Base-by-base conservation (phyloP, 2,329 filamentous ascomycete species). In the Xylariaceae sp. region DNA sequence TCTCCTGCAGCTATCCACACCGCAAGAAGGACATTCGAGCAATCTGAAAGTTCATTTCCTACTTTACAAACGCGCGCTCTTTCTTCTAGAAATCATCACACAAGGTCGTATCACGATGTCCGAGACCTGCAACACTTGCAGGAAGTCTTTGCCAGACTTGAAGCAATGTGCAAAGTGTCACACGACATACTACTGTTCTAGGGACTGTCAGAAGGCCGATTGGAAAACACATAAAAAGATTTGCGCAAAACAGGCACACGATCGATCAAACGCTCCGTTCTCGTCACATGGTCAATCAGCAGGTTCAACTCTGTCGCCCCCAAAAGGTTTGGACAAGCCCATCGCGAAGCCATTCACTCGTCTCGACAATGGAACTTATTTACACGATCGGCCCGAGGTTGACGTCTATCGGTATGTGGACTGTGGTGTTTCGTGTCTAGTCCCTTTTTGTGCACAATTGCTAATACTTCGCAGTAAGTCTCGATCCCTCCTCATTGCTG, bases 221-320 rank as follows among this genome's bases (percentile, higher is more conserved):
- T 59, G 57, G 57, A 55, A 58, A 31, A 17, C 32, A 11, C 57
- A 59, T 44, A 56, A 55, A 46, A 57, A 58, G 41, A 42, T 44
- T 3, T 59, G 57, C 44, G 36, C 35, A 41, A 53, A 49, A 40
- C 47, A 45, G 32, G 33, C 47, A 14, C 19, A 47, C n/a, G 47
- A 52, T 27, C 31, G 22, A 11, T n/a, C 27, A 15, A 40, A 14
- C 3, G n/a, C 18, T 3, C 19, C 41, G 18, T 12, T 11, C 3
- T 9, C 14, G 11, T 6, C 38, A 19, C 7, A 5, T 27, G 22
- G 22, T 27, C 22, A 27, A 27, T 31, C 48, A 2, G 19, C 43
- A 11, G n/a, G 22, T 15, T 44, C 47, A 11, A 19, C 6, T 15
- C 22, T 52, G n/a, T 55, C 53, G 7, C 51, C 47, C 10, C 49